A percentile compares a stretch with the other conserved stretches of the same genome.
phyloP scores from a whole-genome alignment of 129 eudicot genomes.

The Heracleum sosnowskyi region DNA sequence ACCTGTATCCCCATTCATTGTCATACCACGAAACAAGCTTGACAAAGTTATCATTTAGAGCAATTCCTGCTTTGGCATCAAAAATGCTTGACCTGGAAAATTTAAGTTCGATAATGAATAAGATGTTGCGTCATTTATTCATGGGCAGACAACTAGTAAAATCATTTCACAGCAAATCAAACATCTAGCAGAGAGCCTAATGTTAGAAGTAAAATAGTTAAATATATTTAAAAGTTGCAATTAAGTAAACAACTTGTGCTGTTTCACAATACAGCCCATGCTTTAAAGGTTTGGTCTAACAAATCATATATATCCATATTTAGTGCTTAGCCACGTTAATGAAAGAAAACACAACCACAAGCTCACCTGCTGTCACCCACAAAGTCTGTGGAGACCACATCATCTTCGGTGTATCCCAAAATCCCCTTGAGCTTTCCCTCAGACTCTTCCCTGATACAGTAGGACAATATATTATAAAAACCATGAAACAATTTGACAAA shows the following conservation, averaged over 20 bases:
- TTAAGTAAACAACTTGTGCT: neutral
- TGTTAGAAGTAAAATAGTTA: neutral
- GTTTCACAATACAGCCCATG: neutral
- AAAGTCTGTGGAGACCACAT: slow-evolving; percentile 71
- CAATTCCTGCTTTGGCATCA: slow-evolving; percentile 86
- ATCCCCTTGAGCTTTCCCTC: slow-evolving; percentile 73
- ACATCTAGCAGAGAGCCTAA: neutral
- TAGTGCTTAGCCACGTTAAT: neutral
- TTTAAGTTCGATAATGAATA: neutral
- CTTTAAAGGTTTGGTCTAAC: neutral
- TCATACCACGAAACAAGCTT: slow-evolving; percentile 79
- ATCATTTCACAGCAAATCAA: neutral
- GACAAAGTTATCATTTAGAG: slow-evolving; percentile 54
- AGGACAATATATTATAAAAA: neutral
- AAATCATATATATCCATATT: neutral
- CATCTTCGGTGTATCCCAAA: slow-evolving; percentile 69
- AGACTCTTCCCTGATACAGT: slow-evolving; percentile 56
- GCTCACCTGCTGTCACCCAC: slow-evolving; percentile 63
- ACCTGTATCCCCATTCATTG: slow-evolving; percentile 89
- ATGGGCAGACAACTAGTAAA: neutral
- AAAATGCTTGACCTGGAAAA: slow-evolving; percentile 65
- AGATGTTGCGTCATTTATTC: neutral
- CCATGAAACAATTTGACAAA: no score
- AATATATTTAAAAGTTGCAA: neutral
- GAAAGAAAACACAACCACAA: neutral